Conservation (phyloP, 2,329 filamentous ascomycete genomes). For the Xylariaceae sp. region DNA sequence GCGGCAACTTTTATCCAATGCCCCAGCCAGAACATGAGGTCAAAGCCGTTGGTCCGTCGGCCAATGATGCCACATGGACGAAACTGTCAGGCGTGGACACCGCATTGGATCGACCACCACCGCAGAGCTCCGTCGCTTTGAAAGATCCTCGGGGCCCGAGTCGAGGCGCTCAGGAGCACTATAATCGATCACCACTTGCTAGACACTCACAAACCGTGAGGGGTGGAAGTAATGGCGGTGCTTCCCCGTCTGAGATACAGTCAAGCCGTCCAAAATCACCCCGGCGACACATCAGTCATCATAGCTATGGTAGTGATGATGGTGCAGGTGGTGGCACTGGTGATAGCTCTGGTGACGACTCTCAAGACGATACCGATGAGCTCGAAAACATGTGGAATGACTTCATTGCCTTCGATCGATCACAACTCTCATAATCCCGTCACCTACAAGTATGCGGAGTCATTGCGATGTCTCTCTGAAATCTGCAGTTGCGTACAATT, state of each 20-base stretch:
- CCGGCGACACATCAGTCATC: conserved; percentile 3
- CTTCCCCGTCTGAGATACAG: conserved; percentile 3
- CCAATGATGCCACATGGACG: conserved; percentile 6
- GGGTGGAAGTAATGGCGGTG: conserved; percentile 3
- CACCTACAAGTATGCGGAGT: neutral
- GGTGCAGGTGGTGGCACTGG: conserved; percentile 4
- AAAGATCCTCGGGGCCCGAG: conserved; percentile 3
- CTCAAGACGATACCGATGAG: conserved; percentile 6
- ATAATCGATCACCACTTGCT: conserved; percentile 5
- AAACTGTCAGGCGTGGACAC: conserved; percentile 4
- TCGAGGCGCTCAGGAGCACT: conserved; percentile 3
- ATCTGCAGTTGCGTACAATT: no score
- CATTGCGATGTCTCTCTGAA: conserved; percentile 2
- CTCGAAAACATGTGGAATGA: conserved; percentile 6
- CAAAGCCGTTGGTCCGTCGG: conserved; percentile 3
- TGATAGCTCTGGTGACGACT: conserved; percentile 6
- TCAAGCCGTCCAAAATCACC: conserved; percentile 2
- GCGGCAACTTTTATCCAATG: conserved; percentile 1
- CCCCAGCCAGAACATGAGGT: conserved; percentile 2
- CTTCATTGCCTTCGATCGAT: conserved; percentile 6
- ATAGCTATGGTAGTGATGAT: neutral
- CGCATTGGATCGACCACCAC: conserved; percentile 3
- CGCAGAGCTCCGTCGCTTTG: conserved; percentile 1
- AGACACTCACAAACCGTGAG: conserved; percentile 4
- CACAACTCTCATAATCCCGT: conserved; percentile 1